phyloP scores from a whole-genome alignment of 2,329 filamentous ascomycete species.

The Raffaelea ambrosiae region DNA sequence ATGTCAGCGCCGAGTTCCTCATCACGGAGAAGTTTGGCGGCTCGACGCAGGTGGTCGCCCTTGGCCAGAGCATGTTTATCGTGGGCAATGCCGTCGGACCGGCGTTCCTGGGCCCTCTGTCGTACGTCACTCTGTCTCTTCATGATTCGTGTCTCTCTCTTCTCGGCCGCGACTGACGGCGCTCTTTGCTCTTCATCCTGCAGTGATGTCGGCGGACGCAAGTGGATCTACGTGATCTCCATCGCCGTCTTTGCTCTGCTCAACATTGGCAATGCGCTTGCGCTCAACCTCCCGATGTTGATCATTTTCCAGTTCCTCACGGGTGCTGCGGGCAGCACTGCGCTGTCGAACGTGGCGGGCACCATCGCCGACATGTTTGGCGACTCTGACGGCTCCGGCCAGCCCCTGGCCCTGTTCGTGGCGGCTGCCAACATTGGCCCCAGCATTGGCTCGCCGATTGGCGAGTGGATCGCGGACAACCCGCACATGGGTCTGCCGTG shows the following conservation, averaged over 20 bases:
- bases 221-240: conserved; percentile 7
- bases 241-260: conserved; percentile 6
- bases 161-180: too few relatives aligned
- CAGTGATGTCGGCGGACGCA: conserved; percentile 7
- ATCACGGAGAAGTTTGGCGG: conserved; percentile 4
- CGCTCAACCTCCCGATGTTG: conserved; percentile 7
- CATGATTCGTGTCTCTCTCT: too few relatives aligned
- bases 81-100: conserved; percentile 6
- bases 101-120: conserved; percentile 6
- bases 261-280: conserved; percentile 8
- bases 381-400: conserved; percentile 6
- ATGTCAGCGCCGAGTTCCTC: conserved; percentile 9
- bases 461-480: conserved; percentile 8
- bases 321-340: conserved; percentile 7
- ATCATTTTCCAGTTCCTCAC: conserved; percentile 10
- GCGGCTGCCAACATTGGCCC: conserved; percentile 5
- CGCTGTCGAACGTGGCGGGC: conserved; percentile 7
- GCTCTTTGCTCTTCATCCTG: neutral
- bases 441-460: conserved; percentile 6
- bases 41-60: conserved; percentile 4
- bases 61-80: conserved; percentile 8
- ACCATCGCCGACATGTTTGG: conserved; percentile 7
- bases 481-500: conserved; percentile 7
- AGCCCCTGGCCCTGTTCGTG: conserved; percentile 8
- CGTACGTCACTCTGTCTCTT: neutral